These are phyloP conservation scores for Coemansia sp. DNA, from an alignment of 192 early-diverging fungal species.

Conservation along the genomic window DNA sequence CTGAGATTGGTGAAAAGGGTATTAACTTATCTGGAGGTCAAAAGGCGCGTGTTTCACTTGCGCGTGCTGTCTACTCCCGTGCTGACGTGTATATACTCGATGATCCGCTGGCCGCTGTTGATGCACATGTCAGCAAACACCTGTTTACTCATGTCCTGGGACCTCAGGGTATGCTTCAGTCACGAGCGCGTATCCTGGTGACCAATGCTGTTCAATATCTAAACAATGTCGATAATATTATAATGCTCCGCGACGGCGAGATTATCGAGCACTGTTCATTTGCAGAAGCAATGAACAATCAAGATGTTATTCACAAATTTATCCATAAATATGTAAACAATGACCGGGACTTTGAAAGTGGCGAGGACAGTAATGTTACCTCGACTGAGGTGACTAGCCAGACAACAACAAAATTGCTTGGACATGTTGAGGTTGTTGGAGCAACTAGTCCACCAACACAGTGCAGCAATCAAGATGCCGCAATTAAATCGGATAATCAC, in stretches of 20 bases:
- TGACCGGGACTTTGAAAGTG: not conserved
- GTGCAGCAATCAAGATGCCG: too few relatives aligned
- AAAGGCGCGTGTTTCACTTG: too few relatives aligned
- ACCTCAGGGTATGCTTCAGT: too few relatives aligned
- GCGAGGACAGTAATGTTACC: not conserved
- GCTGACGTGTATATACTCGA: slow-evolving; percentile 68
- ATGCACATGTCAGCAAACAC: slow-evolving; percentile 60
- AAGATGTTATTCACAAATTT: not conserved
- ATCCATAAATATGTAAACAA: slow-evolving; percentile 2
- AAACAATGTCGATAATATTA: slow-evolving; percentile 40
- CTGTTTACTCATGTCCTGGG: slow-evolving; percentile 57
- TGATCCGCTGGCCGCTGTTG: slow-evolving; percentile 68
- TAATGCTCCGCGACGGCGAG: slow-evolving; percentile 33
- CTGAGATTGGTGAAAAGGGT: too few relatives aligned
- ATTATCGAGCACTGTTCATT: slow-evolving; percentile 2
- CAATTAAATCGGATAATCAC: not conserved
- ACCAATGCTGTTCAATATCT: slow-evolving; percentile 60
- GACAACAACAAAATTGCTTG: too few relatives aligned
- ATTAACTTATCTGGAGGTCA: too few relatives aligned
- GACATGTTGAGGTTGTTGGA: too few relatives aligned
- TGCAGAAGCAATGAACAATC: not conserved
- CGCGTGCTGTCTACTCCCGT: slow-evolving; percentile 59
- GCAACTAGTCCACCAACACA: too few relatives aligned
- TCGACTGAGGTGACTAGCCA: not conserved
- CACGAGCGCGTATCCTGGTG: slow-evolving; percentile 58